phyloP scores from a whole-genome alignment of 202 grass and related monocot species.

The Brachypodium distachyon region DNA sequence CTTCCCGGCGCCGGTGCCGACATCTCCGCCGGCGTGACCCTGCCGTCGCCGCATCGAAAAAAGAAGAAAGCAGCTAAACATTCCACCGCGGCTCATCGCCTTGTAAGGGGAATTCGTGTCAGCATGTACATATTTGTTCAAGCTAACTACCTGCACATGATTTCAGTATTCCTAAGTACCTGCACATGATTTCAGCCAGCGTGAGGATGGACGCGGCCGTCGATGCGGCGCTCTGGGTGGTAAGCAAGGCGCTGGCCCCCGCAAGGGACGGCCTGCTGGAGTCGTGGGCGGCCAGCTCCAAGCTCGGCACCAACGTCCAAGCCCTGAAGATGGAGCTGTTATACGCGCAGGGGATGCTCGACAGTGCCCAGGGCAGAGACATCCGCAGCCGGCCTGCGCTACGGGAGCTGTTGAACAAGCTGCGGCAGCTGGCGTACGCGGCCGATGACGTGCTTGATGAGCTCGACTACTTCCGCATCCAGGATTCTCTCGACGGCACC shows the following conservation, averaged over 20 bases:
- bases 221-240: not conserved
- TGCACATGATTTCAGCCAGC: not conserved
- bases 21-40: no score
- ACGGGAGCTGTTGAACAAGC: not conserved
- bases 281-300: constrained; percentile 9
- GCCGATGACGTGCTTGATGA: constrained; percentile 33
- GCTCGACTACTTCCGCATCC: constrained; percentile 3
- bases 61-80: no score
- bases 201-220: not conserved
- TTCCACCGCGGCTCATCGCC: no score
- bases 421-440: not conserved
- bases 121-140: no score
- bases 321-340: constrained; percentile 9
- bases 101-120: not conserved
- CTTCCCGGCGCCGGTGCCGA: no score
- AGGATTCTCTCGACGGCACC: not conserved
- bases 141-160: no score
- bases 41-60: no score
- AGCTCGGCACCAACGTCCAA: constrained; percentile 13
- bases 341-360: not conserved
- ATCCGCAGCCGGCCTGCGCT: not conserved
- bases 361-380: not conserved
- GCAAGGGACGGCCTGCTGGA: not conserved
- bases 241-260: constrained; percentile 11
- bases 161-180: no score